phyloP scores from a whole-genome alignment of 805 yeast species.

The Candida dendrica region DNA sequence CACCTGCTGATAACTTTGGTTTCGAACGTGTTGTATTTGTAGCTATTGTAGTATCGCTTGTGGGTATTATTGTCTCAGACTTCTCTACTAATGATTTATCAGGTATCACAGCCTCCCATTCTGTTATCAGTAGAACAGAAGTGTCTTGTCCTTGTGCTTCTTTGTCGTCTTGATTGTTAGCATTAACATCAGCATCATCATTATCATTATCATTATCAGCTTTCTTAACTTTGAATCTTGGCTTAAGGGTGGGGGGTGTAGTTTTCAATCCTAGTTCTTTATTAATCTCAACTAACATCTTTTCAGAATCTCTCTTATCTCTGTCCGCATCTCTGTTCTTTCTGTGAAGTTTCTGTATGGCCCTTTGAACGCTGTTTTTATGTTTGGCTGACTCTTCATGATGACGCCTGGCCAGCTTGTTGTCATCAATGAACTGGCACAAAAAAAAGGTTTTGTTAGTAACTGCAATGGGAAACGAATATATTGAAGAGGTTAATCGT shows the following conservation, averaged over 20 bases:
- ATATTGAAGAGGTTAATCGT: too few species aligned
- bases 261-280: constrained; percentile 1
- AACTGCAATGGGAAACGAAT: too few species aligned
- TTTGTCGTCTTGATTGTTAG: too few species aligned
- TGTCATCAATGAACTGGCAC: constrained; percentile 29
- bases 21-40: not conserved
- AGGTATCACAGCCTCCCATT: constrained; percentile 9
- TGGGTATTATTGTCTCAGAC: not conserved
- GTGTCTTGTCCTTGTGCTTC: constrained; percentile 2
- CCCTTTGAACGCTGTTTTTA: constrained; percentile 14
- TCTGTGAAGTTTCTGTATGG: constrained; percentile 20
- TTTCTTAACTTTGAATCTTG: too few species aligned
- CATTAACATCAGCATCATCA: too few species aligned
- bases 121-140: constrained; percentile 6
- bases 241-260: not conserved
- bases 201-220: constrained; percentile 2
- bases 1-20: constrained; percentile 7
- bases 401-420: constrained; percentile 21
- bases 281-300: constrained; percentile 9
- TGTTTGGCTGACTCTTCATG: constrained; percentile 30
- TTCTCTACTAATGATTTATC: not conserved
- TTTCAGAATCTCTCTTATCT: constrained; percentile 13
- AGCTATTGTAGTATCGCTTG: not conserved
- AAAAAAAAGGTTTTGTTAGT: too few species aligned
- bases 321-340: constrained; percentile 16